Evolutionary conservation across 805 yeast genomes (phyloP).

Genomic region (Kodamaea nitidulidarum): DNA sequence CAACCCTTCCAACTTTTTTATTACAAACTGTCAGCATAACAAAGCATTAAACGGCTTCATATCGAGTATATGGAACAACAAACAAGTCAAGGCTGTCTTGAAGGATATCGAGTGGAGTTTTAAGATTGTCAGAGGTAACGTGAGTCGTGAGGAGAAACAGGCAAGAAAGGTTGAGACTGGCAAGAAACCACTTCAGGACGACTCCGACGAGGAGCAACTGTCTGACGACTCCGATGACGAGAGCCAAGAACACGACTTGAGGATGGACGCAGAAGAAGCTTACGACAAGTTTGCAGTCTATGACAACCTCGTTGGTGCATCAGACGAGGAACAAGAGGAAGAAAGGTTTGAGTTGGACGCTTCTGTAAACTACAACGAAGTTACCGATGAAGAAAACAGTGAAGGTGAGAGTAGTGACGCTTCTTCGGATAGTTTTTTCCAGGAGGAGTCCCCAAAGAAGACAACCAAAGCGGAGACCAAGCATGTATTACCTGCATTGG

Average conservation of each 20-base stretch:
- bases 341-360: constrained; percentile 29
- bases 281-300: constrained; percentile 32
- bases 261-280: constrained; percentile 23
- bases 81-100: constrained; percentile 31
- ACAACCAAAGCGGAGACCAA: constrained; percentile 25
- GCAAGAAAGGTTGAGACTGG: constrained; percentile 24
- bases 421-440: constrained; percentile 35
- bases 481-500: constrained; percentile 59
- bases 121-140: constrained; percentile 44
- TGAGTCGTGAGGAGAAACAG: constrained; percentile 35
- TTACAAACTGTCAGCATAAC: constrained; percentile 35
- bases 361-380: constrained; percentile 48
- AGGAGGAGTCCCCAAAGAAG: constrained; percentile 19
- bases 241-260: constrained; percentile 9
- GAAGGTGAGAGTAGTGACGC: constrained; percentile 13
- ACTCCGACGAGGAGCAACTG: constrained; percentile 19
- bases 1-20: constrained; percentile 49
- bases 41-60: constrained; percentile 42
- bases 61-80: constrained; percentile 46
- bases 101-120: constrained; percentile 42
- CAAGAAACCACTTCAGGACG: constrained; percentile 15
- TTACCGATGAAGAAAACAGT: constrained; percentile 60
- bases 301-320: constrained; percentile 40
- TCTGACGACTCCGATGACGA: constrained; percentile 18
- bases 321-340: constrained; percentile 33